A percentile compares a stretch with the other conserved stretches of the same genome.
Conservation (phyloP, 2,329 filamentous ascomycete genomes). For the Verticillium dahliae region DNA sequence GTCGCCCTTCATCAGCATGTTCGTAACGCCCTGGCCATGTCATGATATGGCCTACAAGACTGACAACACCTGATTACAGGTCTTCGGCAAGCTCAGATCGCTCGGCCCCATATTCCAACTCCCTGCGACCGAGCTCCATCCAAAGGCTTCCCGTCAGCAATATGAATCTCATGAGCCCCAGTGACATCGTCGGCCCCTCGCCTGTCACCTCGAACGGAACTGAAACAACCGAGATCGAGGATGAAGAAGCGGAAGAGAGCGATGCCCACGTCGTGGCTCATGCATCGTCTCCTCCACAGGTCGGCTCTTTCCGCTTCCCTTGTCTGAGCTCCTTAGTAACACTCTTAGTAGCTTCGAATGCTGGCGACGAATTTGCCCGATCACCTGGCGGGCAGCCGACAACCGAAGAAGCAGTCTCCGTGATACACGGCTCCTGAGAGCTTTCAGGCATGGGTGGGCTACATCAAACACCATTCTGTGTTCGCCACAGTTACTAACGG, state of each 20-base stretch:
- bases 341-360: constrained; percentile 35
- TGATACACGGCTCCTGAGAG: constrained; percentile 86
- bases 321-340: not conserved
- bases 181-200: constrained; percentile 70
- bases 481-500: not conserved
- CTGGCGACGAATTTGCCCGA: constrained; percentile 52
- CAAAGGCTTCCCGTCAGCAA: constrained; percentile 41
- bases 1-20: constrained; percentile 46
- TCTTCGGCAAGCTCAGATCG: constrained; percentile 30
- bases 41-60: not conserved
- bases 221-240: constrained; percentile 77
- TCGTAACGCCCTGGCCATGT: constrained; percentile 19
- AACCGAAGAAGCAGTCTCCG: constrained; percentile 77
- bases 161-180: constrained; percentile 55
- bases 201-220: constrained; percentile 83
- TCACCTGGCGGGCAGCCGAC: constrained; percentile 48
- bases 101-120: constrained; percentile 27
- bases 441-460: constrained; percentile 70
- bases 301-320: constrained; percentile 14
- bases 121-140: constrained; percentile 45
- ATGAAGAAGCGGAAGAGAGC: constrained; percentile 61
- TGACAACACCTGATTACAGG: constrained; percentile 22
- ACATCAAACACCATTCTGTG: not conserved
- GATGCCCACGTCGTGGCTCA: constrained; percentile 29
- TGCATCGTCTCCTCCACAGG: constrained; percentile 29